phyloP scores from a whole-genome alignment of 1,284 basidiomycete genomes.

The Megacollybia platyphylla region DNA sequence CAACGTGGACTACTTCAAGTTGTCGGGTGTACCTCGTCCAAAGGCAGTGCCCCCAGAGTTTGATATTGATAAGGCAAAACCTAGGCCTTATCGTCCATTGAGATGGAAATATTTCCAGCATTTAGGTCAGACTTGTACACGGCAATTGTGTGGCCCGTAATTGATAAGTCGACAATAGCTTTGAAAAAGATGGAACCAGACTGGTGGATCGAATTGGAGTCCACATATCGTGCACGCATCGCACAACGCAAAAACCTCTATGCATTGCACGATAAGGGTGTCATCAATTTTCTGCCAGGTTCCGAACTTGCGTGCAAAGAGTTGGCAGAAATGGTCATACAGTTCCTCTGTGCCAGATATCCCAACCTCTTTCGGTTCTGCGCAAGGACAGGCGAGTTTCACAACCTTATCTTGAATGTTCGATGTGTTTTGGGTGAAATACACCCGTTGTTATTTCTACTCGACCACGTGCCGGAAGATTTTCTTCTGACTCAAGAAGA shows the following conservation, averaged over 20 bases:
- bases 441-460: conserved; percentile 26
- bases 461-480: conserved; percentile 38
- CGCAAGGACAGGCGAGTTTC: conserved; percentile 18
- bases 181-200: conserved; percentile 33
- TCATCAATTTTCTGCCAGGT: conserved; percentile 27
- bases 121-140: conserved; percentile 25
- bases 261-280: conserved; percentile 18
- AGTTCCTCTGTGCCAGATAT: conserved; percentile 33
- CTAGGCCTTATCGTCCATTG: conserved; percentile 39
- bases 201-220: conserved; percentile 41
- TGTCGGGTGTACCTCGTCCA: conserved; percentile 29
- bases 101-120: conserved; percentile 39
- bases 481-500: conserved; percentile 29
- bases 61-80: conserved; percentile 23
- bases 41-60: conserved; percentile 24
- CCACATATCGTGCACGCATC: conserved; percentile 30
- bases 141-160: background rate
- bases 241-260: conserved; percentile 25
- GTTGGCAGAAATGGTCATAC: conserved; percentile 35
- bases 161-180: conserved; percentile 15
- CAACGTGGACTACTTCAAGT: conserved; percentile 18
- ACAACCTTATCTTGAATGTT: conserved; percentile 27
- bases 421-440: conserved; percentile 14
- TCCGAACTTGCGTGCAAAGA: conserved; percentile 28
- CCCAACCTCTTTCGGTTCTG: conserved; percentile 29